Percentiles rank a stretch among this genome's conserved stretches.
These are phyloP conservation scores for Kickxella alabastrina DNA, from an alignment of 192 early-diverging fungal species.

Conservation along the genomic window DNA sequence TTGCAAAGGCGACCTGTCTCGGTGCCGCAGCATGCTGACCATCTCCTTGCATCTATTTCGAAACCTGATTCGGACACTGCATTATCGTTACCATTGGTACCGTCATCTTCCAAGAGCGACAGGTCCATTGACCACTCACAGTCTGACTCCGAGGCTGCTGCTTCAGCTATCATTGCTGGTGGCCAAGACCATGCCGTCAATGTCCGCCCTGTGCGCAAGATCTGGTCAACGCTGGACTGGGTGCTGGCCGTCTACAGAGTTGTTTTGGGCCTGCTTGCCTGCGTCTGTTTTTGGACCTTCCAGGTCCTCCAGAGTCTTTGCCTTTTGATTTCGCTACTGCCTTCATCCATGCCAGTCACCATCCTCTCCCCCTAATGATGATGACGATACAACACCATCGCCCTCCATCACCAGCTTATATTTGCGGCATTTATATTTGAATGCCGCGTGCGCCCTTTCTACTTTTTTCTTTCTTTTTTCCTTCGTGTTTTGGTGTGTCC, in stretches of 20 bases:
- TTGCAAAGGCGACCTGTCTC: not conserved
- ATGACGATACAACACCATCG: too few species aligned
- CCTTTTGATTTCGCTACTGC: too few species aligned
- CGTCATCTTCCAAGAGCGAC: not conserved
- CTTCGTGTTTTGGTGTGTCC: too few species aligned
- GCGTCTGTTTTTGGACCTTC: slow-evolving; percentile 37
- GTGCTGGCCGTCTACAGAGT: slow-evolving; percentile 37
- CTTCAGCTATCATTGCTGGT: too few species aligned
- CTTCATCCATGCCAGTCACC: too few species aligned
- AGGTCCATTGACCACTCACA: not conserved
- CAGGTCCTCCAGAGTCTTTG: slow-evolving; percentile 21
- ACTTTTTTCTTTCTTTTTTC: too few species aligned
- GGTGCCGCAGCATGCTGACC: not conserved
- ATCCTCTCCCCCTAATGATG: too few species aligned
- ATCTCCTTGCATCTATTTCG: not conserved
- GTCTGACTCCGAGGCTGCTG: not conserved
- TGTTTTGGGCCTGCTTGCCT: slow-evolving; percentile 33
- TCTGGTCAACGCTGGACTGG: slow-evolving; percentile 44
- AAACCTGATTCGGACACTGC: not conserved
- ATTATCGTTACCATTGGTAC: too few species aligned
- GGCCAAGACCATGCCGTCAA: not conserved
- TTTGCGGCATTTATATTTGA: too few species aligned
- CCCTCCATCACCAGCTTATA: too few species aligned
- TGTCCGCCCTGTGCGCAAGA: slow-evolving; percentile 11
- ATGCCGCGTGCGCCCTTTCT: too few species aligned